Evolutionary conservation across 2,329 filamentous ascomycete species (phyloP).

Genomic region (Stachybotrys chlorohalonatus): DNA sequence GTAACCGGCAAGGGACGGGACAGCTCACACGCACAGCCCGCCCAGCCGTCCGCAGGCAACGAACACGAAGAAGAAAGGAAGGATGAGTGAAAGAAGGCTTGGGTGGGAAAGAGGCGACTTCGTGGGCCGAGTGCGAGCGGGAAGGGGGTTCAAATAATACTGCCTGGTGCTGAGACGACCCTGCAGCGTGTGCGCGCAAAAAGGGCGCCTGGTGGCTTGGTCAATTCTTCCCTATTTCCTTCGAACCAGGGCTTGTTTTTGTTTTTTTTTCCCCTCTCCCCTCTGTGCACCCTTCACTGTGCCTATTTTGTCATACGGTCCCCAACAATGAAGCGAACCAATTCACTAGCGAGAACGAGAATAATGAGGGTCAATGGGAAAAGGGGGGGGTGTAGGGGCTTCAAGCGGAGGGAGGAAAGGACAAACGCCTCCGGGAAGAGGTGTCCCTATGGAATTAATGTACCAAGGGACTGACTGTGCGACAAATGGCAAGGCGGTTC

Average conservation of each 20-base stretch:
- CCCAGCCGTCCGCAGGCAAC: neutral
- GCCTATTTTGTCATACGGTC: neutral
- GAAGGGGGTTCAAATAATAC: neutral
- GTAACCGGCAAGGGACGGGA: neutral
- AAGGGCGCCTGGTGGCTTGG: neutral
- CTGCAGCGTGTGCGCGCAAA: neutral
- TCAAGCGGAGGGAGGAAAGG: neutral
- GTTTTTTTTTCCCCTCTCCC: neutral
- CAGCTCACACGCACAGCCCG: no score
- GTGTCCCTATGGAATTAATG: neutral
- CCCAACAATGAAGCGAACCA: neutral
- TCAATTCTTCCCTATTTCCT: neutral
- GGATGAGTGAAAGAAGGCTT: neutral
- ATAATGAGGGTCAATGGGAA: neutral
- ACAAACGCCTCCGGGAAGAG: neutral
- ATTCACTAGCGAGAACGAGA: neutral
- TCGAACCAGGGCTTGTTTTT: neutral
- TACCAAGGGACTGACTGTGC: neutral
- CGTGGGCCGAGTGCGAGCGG: neutral
- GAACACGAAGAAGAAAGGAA: neutral
- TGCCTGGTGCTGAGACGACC: neutral
- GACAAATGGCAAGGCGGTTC: constrained; percentile 4
- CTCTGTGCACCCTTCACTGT: neutral
- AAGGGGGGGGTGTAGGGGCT: neutral
- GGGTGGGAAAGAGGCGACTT: neutral